Evolutionary conservation across 1,284 basidiomycete species (phyloP).

Genomic region (Quambalaria eucalypti): DNA sequence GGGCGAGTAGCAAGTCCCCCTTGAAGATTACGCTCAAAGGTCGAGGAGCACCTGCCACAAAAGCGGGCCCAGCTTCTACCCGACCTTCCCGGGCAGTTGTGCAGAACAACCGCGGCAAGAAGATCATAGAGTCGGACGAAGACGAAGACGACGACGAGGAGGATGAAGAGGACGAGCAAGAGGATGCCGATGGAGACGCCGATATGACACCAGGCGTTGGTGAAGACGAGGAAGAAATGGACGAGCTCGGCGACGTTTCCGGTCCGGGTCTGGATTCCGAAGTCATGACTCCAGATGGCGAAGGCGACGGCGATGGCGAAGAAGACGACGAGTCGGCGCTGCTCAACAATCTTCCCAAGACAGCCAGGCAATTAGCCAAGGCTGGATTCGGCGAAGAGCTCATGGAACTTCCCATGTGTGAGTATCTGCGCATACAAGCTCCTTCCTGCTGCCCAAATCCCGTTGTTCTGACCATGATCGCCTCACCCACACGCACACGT

Average conservation of each 20-base stretch:
- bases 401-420: slow-evolving; percentile 24
- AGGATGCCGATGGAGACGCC: slow-evolving; percentile 10
- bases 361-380: slow-evolving; percentile 36
- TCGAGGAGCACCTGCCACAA: neutral
- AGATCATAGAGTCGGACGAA: neutral
- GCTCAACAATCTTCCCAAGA: slow-evolving; percentile 24
- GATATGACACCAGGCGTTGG: too few relatives aligned
- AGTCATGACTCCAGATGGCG: neutral
- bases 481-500: neutral
- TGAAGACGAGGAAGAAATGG: slow-evolving; percentile 13
- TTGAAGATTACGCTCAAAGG: slow-evolving; percentile 1
- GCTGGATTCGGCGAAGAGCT: slow-evolving; percentile 15
- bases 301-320: slow-evolving; percentile 6
- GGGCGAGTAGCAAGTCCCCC: neutral
- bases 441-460: neutral
- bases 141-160: slow-evolving; percentile 4
- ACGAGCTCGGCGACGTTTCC: slow-evolving; percentile 6
- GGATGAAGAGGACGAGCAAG: neutral
- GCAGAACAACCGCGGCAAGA: neutral
- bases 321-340: slow-evolving; percentile 8
- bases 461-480: neutral
- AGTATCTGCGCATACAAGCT: neutral
- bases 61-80: neutral
- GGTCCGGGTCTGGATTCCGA: too few relatives aligned
- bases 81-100: neutral